Conservation (phyloP, 2,329 filamentous ascomycete genomes). For the Fusarium sp. region DNA sequence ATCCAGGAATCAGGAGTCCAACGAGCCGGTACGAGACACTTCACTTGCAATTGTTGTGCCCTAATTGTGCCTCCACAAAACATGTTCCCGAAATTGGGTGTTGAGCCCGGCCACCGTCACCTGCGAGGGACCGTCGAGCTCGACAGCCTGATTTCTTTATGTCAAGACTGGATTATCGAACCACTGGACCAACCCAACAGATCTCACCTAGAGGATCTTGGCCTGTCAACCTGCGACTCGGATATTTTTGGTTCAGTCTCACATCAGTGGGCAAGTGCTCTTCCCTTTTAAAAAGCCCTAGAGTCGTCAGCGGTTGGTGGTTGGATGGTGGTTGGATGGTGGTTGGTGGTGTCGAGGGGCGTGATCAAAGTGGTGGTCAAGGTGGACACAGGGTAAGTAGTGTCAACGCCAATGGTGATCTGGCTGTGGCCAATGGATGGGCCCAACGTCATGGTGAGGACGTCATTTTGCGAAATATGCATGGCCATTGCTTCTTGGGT, state of each 20-base stretch:
- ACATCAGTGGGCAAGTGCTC: slow-evolving; percentile 21
- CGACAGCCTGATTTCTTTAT: neutral
- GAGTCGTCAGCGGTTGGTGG: slow-evolving; percentile 29
- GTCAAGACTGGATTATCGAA: neutral
- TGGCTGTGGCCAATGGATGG: slow-evolving; percentile 29
- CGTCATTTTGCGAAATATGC: slow-evolving; percentile 36
- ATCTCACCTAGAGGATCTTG: slow-evolving; percentile 3
- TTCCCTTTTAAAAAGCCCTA: slow-evolving; percentile 19
- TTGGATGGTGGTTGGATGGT: slow-evolving; percentile 6
- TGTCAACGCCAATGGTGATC: slow-evolving; percentile 38
- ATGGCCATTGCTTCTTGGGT: slow-evolving; percentile 24
- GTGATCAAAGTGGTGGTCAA: slow-evolving; percentile 28
- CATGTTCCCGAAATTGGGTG: slow-evolving; percentile 13
- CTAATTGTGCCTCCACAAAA: slow-evolving; percentile 44
- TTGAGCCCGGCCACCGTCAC: neutral
- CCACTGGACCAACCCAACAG: neutral
- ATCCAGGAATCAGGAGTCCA: slow-evolving; percentile 39
- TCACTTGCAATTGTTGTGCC: slow-evolving; percentile 43
- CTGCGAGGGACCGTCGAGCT: neutral
- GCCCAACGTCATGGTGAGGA: slow-evolving; percentile 39
- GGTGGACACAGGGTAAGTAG: slow-evolving; percentile 39
- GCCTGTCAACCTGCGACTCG: slow-evolving; percentile 12
- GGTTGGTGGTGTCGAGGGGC: slow-evolving; percentile 37
- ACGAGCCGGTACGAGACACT: slow-evolving; percentile 39
- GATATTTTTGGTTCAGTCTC: slow-evolving; percentile 25